Evolutionary conservation across 169 alveolate species (phyloP).

Genomic region (Theileria equi): DNA sequence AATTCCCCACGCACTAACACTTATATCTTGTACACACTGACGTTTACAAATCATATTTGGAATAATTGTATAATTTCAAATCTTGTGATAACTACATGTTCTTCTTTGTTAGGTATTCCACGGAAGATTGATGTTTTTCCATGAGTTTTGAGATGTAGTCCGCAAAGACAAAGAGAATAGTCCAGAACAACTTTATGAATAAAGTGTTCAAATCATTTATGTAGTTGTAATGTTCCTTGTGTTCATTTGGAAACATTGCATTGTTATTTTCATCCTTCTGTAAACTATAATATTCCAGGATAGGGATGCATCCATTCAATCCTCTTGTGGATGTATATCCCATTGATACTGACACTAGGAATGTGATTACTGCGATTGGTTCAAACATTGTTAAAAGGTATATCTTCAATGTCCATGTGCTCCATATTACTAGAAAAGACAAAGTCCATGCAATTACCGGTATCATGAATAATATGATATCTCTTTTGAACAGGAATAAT

Average conservation of each 20-base stretch:
- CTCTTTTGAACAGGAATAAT: background rate
- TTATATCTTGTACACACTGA: too few relatives aligned
- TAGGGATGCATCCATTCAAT: conserved; percentile 21
- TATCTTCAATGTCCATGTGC: conserved; percentile 12
- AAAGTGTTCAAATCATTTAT: conserved; percentile 35
- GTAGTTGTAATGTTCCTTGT: conserved; percentile 1
- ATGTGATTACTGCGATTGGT: background rate
- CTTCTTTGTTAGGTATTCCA: background rate
- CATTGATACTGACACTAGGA: conserved; percentile 1
- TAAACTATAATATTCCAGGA: conserved; percentile 7
- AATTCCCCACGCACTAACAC: too few relatives aligned
- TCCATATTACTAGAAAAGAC: conserved; percentile 10
- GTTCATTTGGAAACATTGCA: background rate
- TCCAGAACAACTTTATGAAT: conserved; percentile 12
- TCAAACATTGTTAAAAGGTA: conserved; percentile 2
- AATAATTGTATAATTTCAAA: background rate
- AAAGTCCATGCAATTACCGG: conserved; percentile 9
- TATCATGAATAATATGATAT: background rate
- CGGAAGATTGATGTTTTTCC: conserved; percentile 10
- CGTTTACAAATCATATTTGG: too few relatives aligned
- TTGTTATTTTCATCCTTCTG: background rate
- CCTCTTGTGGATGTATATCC: conserved; percentile 24
- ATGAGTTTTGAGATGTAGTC: background rate
- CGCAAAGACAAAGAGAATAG: background rate
- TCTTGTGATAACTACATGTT: background rate